Evolutionary conservation across 306 rosid species (phyloP).

Genomic region (Ormosia emarginata): DNA sequence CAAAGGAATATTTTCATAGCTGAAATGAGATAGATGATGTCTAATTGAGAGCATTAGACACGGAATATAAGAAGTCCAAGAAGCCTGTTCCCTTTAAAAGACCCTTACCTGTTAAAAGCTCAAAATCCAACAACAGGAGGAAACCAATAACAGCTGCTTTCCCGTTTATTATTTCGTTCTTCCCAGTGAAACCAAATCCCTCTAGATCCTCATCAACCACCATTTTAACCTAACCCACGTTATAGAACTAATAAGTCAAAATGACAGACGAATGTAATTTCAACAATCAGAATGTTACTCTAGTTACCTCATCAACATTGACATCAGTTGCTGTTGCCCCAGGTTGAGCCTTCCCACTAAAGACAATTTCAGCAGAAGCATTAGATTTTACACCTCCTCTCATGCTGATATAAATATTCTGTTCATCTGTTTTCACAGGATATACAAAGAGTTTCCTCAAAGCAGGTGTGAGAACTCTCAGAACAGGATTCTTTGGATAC

Average conservation of each 20-base stretch:
- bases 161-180: constrained; percentile 86
- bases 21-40: neutral
- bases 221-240: constrained; percentile 65
- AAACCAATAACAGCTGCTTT: constrained; percentile 86
- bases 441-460: constrained; percentile 64
- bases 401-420: constrained; percentile 77
- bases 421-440: constrained; percentile 75
- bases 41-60: constrained; percentile 64
- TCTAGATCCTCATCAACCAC: constrained; percentile 62
- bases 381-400: constrained; percentile 37
- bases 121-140: constrained; percentile 85
- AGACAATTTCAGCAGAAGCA: constrained; percentile 78
- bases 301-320: constrained; percentile 82
- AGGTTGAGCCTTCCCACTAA: constrained; percentile 92
- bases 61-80: constrained; percentile 82
- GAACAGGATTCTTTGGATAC: constrained; percentile 95
- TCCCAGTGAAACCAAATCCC: constrained; percentile 75
- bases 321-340: constrained; percentile 78
- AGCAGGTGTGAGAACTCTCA: constrained; percentile 78
- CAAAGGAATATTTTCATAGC: neutral
- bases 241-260: constrained; percentile 4
- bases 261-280: neutral
- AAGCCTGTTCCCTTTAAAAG: constrained; percentile 91
- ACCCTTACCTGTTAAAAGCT: constrained; percentile 93
- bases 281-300: neutral